Base-by-base conservation (phyloP, 371 early-diverging fungal genomes). In the Apophysomyces trapeziformis region DNA sequence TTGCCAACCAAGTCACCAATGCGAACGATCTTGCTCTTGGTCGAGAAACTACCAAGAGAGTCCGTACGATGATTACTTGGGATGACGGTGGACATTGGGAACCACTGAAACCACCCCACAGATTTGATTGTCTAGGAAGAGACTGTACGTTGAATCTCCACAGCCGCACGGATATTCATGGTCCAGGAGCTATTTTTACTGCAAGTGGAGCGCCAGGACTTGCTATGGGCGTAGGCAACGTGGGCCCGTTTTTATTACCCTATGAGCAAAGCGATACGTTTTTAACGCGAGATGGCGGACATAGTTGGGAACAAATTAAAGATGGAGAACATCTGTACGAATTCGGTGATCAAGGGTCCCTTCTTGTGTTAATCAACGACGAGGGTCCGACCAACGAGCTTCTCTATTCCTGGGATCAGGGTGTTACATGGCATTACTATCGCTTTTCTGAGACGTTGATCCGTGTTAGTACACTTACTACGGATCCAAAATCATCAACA, bases 191-290 rank as follows among this genome's bases (percentile, higher is more conserved):
- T 0, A 82, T 88, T n/a, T 93, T 87, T 63, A 88, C 92, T 38
- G 84, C 89, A 0, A 61, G 78, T n/a, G 78, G 90, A 6, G 92
- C 96, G 0, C 91, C 95, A 4, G 99, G 99, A 9, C 76, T 93
- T 7, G 85, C 96, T 68, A 79, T 98, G 75, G 98, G 92, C 32
- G 91, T 97, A 13, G 98, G 98, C 9, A 94, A 93, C 64, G 93
- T 93, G 0, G 97, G 97, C 5, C 66, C 77, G 0, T 71, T 72
- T 8, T 72, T 98, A 41, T 70, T 70, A 4, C 82, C 79, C 4
- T 90, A 92, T 60, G 79, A 75, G 2, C 78, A 87, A 11, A 78
- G 91, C 26, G 83, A 92, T 62, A 93, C 95, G 0, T 97, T 80
- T 69, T 47, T 95, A 60, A 92, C 94, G 38, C 87, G 92, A 18